These are phyloP conservation scores for Pseudogymnoascus sp. DNA, from an alignment of 2,329 filamentous ascomycete species.

Conservation along the genomic window DNA sequence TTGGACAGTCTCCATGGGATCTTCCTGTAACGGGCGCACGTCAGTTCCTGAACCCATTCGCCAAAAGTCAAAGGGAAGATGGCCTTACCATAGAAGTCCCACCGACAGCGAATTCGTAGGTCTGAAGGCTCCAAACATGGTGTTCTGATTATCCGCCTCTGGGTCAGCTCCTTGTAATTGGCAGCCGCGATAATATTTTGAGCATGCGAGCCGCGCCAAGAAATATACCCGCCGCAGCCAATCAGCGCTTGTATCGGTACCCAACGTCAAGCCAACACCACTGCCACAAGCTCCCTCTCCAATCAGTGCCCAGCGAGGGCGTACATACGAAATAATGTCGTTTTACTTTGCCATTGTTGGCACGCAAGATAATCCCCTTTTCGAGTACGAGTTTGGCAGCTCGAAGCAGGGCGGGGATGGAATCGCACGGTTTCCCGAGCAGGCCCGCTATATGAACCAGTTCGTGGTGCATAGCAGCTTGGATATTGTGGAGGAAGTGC, in stretches of 20 bases:
- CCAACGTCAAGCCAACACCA: slow-evolving; percentile 10
- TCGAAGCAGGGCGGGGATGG: slow-evolving; percentile 95
- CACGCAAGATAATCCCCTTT: slow-evolving; percentile 90
- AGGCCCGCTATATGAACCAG: slow-evolving; percentile 89
- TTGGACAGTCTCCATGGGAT: slow-evolving; percentile 90
- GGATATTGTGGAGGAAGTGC: slow-evolving; percentile 91
- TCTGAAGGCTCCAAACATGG: slow-evolving; percentile 80
- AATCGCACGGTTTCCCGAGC: slow-evolving; percentile 75
- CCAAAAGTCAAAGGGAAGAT: slow-evolving; percentile 9
- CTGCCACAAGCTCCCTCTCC: slow-evolving; percentile 3
- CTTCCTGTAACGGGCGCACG: slow-evolving; percentile 52
- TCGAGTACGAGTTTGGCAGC: slow-evolving; percentile 94
- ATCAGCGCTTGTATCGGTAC: slow-evolving; percentile 17
- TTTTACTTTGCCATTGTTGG: slow-evolving; percentile 98
- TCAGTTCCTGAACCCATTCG: slow-evolving; percentile 14
- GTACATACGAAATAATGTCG: slow-evolving; percentile 56
- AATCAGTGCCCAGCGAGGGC: slow-evolving; percentile 22
- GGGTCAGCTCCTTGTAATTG: not conserved
- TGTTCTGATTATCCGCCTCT: slow-evolving; percentile 21
- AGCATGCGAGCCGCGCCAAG: slow-evolving; percentile 20
- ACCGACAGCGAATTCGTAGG: slow-evolving; percentile 67
- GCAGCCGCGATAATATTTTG: slow-evolving; percentile 9
- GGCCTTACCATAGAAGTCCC: slow-evolving; percentile 69
- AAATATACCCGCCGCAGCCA: slow-evolving; percentile 16
- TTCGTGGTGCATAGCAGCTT: slow-evolving; percentile 92